Base-by-base conservation (phyloP, 1,284 basidiomycete species). In the Somion occarium region DNA sequence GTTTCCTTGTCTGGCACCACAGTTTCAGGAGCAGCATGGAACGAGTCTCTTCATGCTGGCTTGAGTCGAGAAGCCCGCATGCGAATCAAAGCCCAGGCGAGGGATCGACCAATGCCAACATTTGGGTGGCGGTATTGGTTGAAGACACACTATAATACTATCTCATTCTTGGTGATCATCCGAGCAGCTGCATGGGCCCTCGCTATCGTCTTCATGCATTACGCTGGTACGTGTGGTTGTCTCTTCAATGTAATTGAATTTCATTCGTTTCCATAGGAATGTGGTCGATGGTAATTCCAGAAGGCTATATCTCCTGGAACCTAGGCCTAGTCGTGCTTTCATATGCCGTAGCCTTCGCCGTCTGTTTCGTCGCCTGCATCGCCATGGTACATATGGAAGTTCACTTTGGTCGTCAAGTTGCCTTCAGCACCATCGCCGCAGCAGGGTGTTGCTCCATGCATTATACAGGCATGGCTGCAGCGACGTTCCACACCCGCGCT, bases 191-290 rank as follows among this genome's bases (percentile, higher is more conserved):
- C 64, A 3, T 65, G 64, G 64, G 64, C 59, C 5, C 34, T 58
- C 0, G 65, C 65, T 13, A 61, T 65, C 22, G 61, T 61, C 15
- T 62, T 65, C 52, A 67, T 65, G 65, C 64, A 65, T 44, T 67
- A 67, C 48, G 61, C 61, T 39, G 65, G 62, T 63, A 48, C 19
- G 63, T 54, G 9, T 18, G 39, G 13, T 9, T 19, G 15, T 18
- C 7, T 34, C 7, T 34, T 34, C 30, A 34, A 15, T 34, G 30
- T 34, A 34, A 7, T 34, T 34, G 15, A 7, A 34, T 34, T 34
- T 34, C 15, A 34, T 34, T 34, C 15, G 30, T n/a, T n/a, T n/a
- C n/a, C n/a, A 15, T 25, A 64, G 62, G 64, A 0, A 66, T 67
- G 64, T 65, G 63, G 64, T 64, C 64, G 11, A 67, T 67, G 65